Percentiles rank a stretch among this genome's conserved stretches.
Conservation (phyloP, 805 yeast genomes). For the Pichia heedii region DNA sequence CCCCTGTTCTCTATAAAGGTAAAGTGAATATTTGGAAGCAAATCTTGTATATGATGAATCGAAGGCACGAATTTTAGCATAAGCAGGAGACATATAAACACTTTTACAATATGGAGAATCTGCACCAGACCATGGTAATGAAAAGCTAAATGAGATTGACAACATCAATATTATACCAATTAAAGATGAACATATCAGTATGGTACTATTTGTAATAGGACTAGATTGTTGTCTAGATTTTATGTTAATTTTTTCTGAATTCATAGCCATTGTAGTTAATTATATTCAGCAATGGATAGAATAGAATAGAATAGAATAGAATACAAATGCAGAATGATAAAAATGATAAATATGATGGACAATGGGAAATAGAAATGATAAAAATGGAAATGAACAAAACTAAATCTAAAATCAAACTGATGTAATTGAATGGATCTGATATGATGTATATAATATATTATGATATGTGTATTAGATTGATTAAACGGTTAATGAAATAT, state of each 20-base stretch:
- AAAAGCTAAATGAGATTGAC: constrained; percentile 23
- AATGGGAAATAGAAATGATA: too few relatives aligned
- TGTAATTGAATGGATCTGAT: too few relatives aligned
- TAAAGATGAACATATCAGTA: constrained; percentile 2
- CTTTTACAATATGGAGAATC: constrained; percentile 49
- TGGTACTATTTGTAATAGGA: not conserved
- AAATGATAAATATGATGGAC: too few relatives aligned
- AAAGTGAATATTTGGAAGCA: constrained; percentile 78
- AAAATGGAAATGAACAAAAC: too few relatives aligned
- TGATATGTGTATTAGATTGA: too few relatives aligned
- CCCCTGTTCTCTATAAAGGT: constrained; percentile 78
- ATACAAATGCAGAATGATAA: too few relatives aligned
- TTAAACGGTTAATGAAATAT: too few relatives aligned
- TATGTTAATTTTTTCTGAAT: not conserved
- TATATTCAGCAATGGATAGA: too few relatives aligned
- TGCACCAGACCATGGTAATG: constrained; percentile 31
- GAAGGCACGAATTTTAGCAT: constrained; percentile 65
- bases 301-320: too few relatives aligned
- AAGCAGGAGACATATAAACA: constrained; percentile 78
- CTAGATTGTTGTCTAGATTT: not conserved
- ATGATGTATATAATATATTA: too few relatives aligned
- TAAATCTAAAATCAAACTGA: too few relatives aligned
- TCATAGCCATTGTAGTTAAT: too few relatives aligned
- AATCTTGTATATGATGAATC: constrained; percentile 59
- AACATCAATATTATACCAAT: constrained; percentile 20